Evolutionary conservation across 139 green algal genomes (phyloP).

Genomic region (Closterium sp.): DNA sequence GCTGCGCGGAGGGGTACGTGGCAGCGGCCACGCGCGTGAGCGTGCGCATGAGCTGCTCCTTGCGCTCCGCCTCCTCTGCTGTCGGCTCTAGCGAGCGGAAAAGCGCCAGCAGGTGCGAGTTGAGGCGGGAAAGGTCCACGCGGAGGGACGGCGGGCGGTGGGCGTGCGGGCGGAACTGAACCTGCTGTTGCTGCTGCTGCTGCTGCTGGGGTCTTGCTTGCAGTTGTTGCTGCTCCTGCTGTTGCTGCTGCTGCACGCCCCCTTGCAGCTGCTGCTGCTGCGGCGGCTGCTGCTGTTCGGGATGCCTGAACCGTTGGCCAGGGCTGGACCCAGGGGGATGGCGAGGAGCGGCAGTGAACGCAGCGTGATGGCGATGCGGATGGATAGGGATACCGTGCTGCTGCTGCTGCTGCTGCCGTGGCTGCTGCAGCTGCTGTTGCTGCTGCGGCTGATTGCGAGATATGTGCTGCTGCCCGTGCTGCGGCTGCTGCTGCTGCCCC

Average conservation of each 20-base stretch:
- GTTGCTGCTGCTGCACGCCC: not conserved
- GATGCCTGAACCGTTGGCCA: not conserved
- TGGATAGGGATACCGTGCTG: not conserved
- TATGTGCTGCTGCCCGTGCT: not conserved
- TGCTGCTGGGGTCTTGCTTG: not conserved
- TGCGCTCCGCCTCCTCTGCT: constrained; percentile 12
- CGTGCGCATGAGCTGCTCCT: not conserved
- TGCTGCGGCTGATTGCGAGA: not conserved
- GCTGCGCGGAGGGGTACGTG: not conserved
- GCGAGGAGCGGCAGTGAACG: not conserved
- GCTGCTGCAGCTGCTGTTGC: not conserved
- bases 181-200: not conserved
- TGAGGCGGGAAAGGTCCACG: constrained; percentile 19
- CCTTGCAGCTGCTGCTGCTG: too few relatives aligned
- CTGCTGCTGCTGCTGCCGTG: not conserved
- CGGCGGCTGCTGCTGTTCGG: not conserved
- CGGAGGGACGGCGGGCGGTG: not conserved
- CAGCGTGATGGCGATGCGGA: not conserved
- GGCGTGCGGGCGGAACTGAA: not conserved
- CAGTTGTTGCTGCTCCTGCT: not conserved
- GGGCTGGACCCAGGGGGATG: not conserved
- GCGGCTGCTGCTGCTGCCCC: not conserved
- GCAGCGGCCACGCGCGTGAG: not conserved
- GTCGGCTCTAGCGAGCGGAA: constrained; percentile 27
- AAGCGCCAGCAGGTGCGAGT: constrained; percentile 1